Percentiles rank a stretch among this genome's conserved stretches.
phyloP scores from a whole-genome alignment of 1,284 basidiomycete species.

The Fomes fomentarius region DNA sequence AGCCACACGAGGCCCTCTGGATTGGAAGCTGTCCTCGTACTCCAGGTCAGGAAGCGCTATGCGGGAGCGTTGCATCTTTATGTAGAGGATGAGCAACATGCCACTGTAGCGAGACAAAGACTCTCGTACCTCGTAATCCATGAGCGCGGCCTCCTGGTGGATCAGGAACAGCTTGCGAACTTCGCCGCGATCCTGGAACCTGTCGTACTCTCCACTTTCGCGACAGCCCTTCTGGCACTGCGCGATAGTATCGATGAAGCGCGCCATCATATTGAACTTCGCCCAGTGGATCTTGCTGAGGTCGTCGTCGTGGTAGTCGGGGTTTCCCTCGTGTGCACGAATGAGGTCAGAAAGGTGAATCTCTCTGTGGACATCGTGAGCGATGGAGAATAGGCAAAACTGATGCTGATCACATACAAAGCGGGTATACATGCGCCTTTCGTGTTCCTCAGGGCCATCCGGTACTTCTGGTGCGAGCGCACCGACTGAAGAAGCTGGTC shows the following conservation, averaged over 20 bases:
- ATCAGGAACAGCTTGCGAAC: slow-evolving; percentile 57
- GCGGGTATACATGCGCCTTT: slow-evolving; percentile 83
- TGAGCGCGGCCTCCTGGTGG: slow-evolving; percentile 44
- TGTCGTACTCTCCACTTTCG: slow-evolving; percentile 57
- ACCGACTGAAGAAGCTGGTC: slow-evolving; percentile 74
- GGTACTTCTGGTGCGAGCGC: slow-evolving; percentile 77
- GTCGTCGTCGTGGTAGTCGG: slow-evolving; percentile 62
- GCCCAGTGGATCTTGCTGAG: slow-evolving; percentile 79
- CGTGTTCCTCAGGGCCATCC: slow-evolving; percentile 77
- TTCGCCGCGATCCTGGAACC: slow-evolving; percentile 36
- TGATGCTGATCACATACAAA: slow-evolving; percentile 49
- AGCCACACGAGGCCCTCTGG: slow-evolving; percentile 16
- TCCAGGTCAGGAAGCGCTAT: slow-evolving; percentile 38
- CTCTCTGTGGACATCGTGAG: slow-evolving; percentile 51
- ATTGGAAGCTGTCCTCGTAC: slow-evolving; percentile 22
- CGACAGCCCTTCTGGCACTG: slow-evolving; percentile 76
- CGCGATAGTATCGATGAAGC: slow-evolving; percentile 69
- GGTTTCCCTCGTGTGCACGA: slow-evolving; percentile 76
- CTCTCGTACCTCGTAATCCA: slow-evolving; percentile 63
- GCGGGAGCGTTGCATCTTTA: slow-evolving; percentile 63
- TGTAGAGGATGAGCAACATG: slow-evolving; percentile 3
- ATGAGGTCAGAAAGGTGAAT: slow-evolving; percentile 84
- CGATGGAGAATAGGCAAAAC: not conserved
- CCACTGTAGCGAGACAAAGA: not conserved
- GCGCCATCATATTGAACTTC: slow-evolving; percentile 84